Base-by-base conservation (phyloP, 352 stramenopile genomes). In the Phytopythium montanum region DNA sequence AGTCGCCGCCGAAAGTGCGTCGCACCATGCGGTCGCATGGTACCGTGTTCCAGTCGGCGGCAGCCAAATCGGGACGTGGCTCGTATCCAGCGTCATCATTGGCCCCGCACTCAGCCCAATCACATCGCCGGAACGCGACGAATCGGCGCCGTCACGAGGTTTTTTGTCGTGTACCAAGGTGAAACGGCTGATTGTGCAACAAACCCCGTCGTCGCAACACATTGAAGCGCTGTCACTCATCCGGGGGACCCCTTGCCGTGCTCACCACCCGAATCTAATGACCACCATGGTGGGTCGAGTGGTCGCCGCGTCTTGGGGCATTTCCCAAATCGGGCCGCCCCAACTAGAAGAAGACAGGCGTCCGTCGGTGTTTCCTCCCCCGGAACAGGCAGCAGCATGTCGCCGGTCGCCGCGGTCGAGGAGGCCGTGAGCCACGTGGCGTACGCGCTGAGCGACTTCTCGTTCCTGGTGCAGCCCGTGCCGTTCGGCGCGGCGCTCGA, bases 381-480 rank as follows among this genome's bases (percentile, higher is more conserved):
- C n/a, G n/a, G n/a, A n/a, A n/a, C n/a, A n/a, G 45, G 13, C n/a
- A 14, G 23, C 52, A 25, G 16, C n/a, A 75, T 64, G 45, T 52
- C 62, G 33, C 26, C 34, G 14, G 38, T 26, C 21, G 26, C 70
- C 39, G 77, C 77, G 42, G 80, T 90, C 59, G 80, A 90, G 62
- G 74, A 90, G 69, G 80, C 75, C 70, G 80, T 90, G 72, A 90
- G 80, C 74, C 81, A 90, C 65, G 76, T 90, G 48, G 81, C 81
- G 48, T 89, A 89, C 59, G 81, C 79, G 61, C 81, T 91, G 57
- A 89, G 79, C 68, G 81, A 91, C 75, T 70, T 84, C 36, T 88
- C 78, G 60, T 88, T 77, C 68, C 75, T 90, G 56, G 76, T 88
- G 65, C 63, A 72, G 61, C 81, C 78, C 44, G 76, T 86, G 70